These are phyloP conservation scores for Blepharisma stoltei DNA, from an alignment of 73 alveolate species.

Conservation along the genomic window DNA sequence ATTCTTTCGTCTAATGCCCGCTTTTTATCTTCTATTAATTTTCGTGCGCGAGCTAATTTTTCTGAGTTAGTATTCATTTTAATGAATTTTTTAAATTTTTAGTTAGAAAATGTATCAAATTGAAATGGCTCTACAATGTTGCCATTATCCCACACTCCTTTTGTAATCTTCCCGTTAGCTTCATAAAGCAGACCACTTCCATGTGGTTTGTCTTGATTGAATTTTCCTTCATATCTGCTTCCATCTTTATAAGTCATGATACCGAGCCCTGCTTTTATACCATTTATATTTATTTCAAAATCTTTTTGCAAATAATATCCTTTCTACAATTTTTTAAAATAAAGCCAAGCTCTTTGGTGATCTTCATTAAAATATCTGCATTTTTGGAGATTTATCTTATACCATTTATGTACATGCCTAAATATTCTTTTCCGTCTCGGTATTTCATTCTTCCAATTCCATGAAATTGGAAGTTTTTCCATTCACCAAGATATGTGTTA, in stretches of 20 bases:
- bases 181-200: constrained; percentile 5
- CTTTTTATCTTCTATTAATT: too few relatives aligned
- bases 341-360: too few relatives aligned
- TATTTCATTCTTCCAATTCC: constrained; percentile 67
- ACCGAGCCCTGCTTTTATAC: constrained; percentile 35
- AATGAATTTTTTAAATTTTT: too few relatives aligned
- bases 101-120: too few relatives aligned
- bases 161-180: not conserved
- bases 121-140: not conserved
- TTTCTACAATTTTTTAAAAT: too few relatives aligned
- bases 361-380: too few relatives aligned
- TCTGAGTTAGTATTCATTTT: too few relatives aligned
- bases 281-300: constrained; percentile 56
- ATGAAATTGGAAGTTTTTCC: constrained; percentile 60
- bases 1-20: too few relatives aligned
- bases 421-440: constrained; percentile 65
- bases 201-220: not conserved
- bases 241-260: constrained; percentile 14
- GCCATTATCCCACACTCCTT: constrained; percentile 27
- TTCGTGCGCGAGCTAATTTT: too few relatives aligned
- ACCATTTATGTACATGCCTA: constrained; percentile 58
- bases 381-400: too few relatives aligned
- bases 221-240: constrained; percentile 27
- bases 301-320: too few relatives aligned
- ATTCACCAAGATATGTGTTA: constrained; percentile 55